phyloP scores from a whole-genome alignment of 495 filamentous ascomycete genomes.

The Talaromyces nanjingensis region DNA sequence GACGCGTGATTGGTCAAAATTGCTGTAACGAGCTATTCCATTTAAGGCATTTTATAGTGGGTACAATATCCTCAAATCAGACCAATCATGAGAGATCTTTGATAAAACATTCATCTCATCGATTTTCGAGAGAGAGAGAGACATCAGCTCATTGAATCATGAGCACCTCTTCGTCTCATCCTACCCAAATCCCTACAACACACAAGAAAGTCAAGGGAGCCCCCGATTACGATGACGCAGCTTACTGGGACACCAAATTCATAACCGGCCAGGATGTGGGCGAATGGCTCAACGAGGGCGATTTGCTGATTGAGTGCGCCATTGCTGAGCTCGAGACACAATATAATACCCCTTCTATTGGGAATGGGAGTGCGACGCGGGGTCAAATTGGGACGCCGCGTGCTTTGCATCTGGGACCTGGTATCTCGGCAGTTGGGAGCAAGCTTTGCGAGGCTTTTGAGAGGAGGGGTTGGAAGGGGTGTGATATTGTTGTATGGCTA shows the following conservation, averaged over 20 bases:
- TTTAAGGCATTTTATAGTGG: background rate
- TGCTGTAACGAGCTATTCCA: background rate
- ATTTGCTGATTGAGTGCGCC: slow-evolving; percentile 25
- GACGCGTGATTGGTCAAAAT: background rate
- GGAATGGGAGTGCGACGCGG: too few relatives aligned
- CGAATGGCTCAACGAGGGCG: slow-evolving; percentile 38
- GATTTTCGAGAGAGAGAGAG: background rate
- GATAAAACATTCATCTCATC: background rate
- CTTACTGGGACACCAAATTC: slow-evolving; percentile 34
- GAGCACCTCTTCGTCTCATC: background rate
- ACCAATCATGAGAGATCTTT: background rate
- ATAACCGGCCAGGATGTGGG: slow-evolving; percentile 34
- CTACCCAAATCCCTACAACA: background rate
- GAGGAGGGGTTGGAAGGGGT: slow-evolving; percentile 21
- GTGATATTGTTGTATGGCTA: slow-evolving; percentile 31
- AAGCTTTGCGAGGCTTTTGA: slow-evolving; percentile 27
- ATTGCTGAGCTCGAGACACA: slow-evolving; percentile 21
- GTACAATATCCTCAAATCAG: background rate
- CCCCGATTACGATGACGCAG: slow-evolving; percentile 33
- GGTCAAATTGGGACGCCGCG: too few relatives aligned
- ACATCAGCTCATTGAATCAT: background rate
- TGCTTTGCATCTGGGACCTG: slow-evolving; percentile 32
- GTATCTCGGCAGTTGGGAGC: slow-evolving; percentile 29
- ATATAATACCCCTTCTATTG: background rate
- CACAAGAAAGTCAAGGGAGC: slow-evolving; percentile 17